Evolutionary conservation across 495 filamentous ascomycete genomes (phyloP), one percentile per base, ranked within the genome.

Genomic region (Aspergillus incahuasiensis): DNA sequence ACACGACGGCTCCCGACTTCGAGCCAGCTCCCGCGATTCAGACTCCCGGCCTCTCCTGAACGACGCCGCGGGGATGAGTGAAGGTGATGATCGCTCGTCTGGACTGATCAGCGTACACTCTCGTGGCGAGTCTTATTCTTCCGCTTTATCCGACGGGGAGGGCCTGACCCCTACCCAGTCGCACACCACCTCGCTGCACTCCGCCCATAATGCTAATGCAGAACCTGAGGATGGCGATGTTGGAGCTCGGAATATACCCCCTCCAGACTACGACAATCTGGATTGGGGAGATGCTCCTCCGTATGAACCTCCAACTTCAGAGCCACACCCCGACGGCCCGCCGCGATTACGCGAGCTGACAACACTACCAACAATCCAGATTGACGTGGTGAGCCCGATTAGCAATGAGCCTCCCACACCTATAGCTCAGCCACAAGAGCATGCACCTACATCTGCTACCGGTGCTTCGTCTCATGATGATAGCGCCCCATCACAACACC

Each of bases 1-100:
- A 44, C 91, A 92, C 58, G 94, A 97, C 64, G 94, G 94, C 18
- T 89, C 89, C 0, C 82, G 94, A 13, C 69, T 98, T 51, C 84
- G 94, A 39, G 89, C 89, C 16, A 86, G 86, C 60, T 92, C 89
- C 45, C 77, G 77, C 20, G 90, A 92, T 56, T 89, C 86, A 35
- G 89, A 96, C 63, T 73, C 82, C 13, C 73, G 83, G 13, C 90
- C 90, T 2, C 77, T 96, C 3, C 75, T 96, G 5, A 83, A 82
- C 19, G 83, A 88, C 55, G 83, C 87, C 8, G 85, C 85, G 3
- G 80, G 78, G 56, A 86, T 89, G 58, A 76, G 62, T 42, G 61
- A 66, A 25, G 25, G 40, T 0, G 49, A 58, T 7, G 50, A 59
- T 25, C 63, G 67, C 28, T 62, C 61, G 12, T 65, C 66, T 5